Evolutionary conservation across 352 stramenopile genomes (phyloP).

Genomic region (Phytophthora megakarya): DNA sequence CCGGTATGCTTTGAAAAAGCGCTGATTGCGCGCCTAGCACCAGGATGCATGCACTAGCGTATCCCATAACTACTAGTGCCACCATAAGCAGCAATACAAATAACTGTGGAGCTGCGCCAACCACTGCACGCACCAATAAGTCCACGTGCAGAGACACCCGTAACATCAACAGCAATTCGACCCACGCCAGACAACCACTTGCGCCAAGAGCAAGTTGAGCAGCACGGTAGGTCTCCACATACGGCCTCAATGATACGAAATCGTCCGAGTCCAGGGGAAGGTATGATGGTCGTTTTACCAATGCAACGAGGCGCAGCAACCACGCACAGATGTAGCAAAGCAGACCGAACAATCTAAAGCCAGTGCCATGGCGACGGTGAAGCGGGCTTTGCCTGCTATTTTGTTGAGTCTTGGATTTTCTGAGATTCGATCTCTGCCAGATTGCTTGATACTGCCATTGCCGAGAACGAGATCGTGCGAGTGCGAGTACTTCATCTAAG

Average conservation of each 20-base stretch:
- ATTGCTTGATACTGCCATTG: conserved; percentile 30
- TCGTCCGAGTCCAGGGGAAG: conserved; percentile 39
- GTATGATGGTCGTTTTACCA: conserved; percentile 40
- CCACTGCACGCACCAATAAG: conserved; percentile 44
- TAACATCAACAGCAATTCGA: conserved; percentile 49
- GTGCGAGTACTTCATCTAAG: conserved; percentile 43
- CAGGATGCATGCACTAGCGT: conserved; percentile 52
- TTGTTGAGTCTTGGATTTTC: background rate
- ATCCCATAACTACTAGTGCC: conserved; percentile 45
- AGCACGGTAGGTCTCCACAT: conserved; percentile 42
- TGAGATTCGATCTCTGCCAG: conserved; percentile 22
- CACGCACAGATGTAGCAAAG: conserved; percentile 48
- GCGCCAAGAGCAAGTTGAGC: conserved; percentile 41
- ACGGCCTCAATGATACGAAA: conserved; percentile 46
- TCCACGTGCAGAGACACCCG: conserved; percentile 47
- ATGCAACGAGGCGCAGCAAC: conserved; percentile 44
- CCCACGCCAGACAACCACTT: conserved; percentile 51
- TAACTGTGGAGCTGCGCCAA: conserved; percentile 36
- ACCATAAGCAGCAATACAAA: conserved; percentile 42
- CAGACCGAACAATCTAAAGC: conserved; percentile 37
- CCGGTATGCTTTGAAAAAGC: conserved; percentile 43
- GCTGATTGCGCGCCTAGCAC: conserved; percentile 38
- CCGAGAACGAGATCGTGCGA: conserved; percentile 24
- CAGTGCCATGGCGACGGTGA: conserved; percentile 35
- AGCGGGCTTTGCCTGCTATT: conserved; percentile 16